These are phyloP conservation scores for Pseudocercospora cruenta DNA, from an alignment of 2,329 filamentous ascomycete genomes.

Conservation along the genomic window DNA sequence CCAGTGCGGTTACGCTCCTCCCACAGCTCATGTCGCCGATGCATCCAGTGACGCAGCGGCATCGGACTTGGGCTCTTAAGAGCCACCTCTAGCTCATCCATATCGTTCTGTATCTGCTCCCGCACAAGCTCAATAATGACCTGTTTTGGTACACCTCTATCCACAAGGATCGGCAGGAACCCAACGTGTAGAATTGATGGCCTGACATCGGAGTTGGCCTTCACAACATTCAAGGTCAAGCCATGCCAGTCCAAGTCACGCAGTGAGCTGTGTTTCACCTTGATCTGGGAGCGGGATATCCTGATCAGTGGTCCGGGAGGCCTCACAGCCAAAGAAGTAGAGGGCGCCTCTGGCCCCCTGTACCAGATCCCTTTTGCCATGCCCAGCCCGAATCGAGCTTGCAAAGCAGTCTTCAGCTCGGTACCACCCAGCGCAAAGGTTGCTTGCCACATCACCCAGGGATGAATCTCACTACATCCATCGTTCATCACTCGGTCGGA, in stretches of 20 bases:
- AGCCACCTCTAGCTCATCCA: slow-evolving; percentile 54
- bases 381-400: slow-evolving; percentile 6
- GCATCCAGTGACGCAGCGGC: slow-evolving; percentile 59
- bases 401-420: slow-evolving; percentile 8
- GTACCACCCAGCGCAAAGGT: not conserved
- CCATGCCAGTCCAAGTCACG: slow-evolving; percentile 41
- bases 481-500: slow-evolving; percentile 48
- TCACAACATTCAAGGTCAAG: slow-evolving; percentile 63
- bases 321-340: not conserved
- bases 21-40: slow-evolving; percentile 49
- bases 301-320: slow-evolving; percentile 48
- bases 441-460: not conserved
- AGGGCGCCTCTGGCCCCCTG: not conserved
- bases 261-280: slow-evolving; percentile 49
- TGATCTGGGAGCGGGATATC: slow-evolving; percentile 67
- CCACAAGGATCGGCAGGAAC: slow-evolving; percentile 69
- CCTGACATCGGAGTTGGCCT: slow-evolving; percentile 51
- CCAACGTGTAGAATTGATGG: slow-evolving; percentile 67
- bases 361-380: slow-evolving; percentile 14
- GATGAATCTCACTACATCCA: slow-evolving; percentile 59
- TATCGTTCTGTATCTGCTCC: slow-evolving; percentile 55
- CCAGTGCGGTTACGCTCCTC: slow-evolving; percentile 34
- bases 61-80: slow-evolving; percentile 34
- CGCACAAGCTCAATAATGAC: slow-evolving; percentile 56
- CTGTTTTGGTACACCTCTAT: slow-evolving; percentile 55